phyloP scores from a whole-genome alignment of 768 basidiomycete species.

The Holtermanniella nyarrowii region DNA sequence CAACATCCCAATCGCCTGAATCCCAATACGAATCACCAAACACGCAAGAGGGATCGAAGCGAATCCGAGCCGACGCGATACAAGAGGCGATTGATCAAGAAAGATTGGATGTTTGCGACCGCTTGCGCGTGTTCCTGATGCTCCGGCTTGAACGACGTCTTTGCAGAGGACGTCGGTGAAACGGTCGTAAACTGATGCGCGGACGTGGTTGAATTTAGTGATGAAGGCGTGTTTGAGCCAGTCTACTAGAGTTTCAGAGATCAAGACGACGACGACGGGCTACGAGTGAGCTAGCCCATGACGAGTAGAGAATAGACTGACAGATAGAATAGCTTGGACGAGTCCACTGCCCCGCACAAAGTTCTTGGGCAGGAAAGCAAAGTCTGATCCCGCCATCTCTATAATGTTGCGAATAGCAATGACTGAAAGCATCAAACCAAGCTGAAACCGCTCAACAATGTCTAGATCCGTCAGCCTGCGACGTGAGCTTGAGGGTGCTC shows the following conservation, averaged over 20 bases:
- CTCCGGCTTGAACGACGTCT: constrained; percentile 59
- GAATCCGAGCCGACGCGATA: constrained; percentile 87
- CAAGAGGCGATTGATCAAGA: constrained; percentile 89
- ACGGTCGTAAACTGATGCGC: constrained; percentile 85
- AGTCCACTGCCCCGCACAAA: constrained; percentile 39
- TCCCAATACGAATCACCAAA: constrained; percentile 46
- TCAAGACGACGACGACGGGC: constrained; percentile 84
- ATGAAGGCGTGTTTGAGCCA: constrained; percentile 99
- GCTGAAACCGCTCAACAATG: constrained; percentile 92
- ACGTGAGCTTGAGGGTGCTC: constrained; percentile 13
- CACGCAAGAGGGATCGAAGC: constrained; percentile 84
- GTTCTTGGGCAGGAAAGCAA: constrained; percentile 55
- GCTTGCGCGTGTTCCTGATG: neutral
- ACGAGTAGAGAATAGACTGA: constrained; percentile 34
- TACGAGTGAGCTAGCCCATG: constrained; percentile 33
- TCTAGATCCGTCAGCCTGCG: constrained; percentile 46
- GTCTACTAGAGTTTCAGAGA: constrained; percentile 88
- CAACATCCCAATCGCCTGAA: constrained; percentile 43
- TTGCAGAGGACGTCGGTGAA: constrained; percentile 92
- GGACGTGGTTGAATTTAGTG: constrained; percentile 97
- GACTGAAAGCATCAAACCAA: constrained; percentile 77
- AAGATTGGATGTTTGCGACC: constrained; percentile 52
- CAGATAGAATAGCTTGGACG: constrained; percentile 70
- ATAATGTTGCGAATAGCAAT: constrained; percentile 92
- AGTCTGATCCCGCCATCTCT: constrained; percentile 82